A percentile compares a stretch with the other conserved stretches of the same genome.
These are phyloP conservation scores for Licmophora abbreviata DNA, from an alignment of 108 stramenopile species.

Conservation along the genomic window DNA sequence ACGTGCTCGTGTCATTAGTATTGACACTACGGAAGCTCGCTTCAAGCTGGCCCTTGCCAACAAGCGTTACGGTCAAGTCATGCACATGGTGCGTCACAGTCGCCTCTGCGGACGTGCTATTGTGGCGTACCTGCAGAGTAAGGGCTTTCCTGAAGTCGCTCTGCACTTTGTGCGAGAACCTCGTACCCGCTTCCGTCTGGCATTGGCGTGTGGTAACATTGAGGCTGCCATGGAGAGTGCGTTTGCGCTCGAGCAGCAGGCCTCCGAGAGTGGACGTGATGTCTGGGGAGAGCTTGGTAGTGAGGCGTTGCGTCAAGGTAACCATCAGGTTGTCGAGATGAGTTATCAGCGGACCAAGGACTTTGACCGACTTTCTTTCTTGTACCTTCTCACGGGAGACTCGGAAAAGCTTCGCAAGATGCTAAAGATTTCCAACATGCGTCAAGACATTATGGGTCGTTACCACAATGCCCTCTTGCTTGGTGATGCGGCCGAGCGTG, in stretches of 20 bases:
- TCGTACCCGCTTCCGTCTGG: conserved; percentile 91
- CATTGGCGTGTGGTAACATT: conserved; percentile 98
- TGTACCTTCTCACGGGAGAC: conserved; percentile 93
- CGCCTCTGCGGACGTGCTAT: conserved; percentile 95
- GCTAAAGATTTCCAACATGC: conserved; percentile 96
- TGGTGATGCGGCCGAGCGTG: conserved; percentile 92
- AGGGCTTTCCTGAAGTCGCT: conserved; percentile 98
- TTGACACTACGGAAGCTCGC: conserved; percentile 95
- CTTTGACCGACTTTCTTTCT: conserved; percentile 94
- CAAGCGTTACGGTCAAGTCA: conserved; percentile 93
- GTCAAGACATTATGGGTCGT: conserved; percentile 92
- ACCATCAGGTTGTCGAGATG: conserved; percentile 97
- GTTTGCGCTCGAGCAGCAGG: conserved; percentile 69
- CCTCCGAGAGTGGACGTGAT: conserved; percentile 49
- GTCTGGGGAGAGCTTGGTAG: conserved; percentile 92
- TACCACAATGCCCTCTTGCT: conserved; percentile 96
- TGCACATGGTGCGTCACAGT: conserved; percentile 94
- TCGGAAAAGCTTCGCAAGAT: conserved; percentile 95
- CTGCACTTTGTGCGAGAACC: conserved; percentile 97
- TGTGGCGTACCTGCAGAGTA: conserved; percentile 93
- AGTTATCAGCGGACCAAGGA: conserved; percentile 97
- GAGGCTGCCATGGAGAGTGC: conserved; percentile 97
- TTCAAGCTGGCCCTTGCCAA: conserved; percentile 89
- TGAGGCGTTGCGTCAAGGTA: conserved; percentile 95
- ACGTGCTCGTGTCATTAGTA: conserved; percentile 77